Base-by-base conservation (phyloP, 2,329 filamentous ascomycete species). In the Amylocarpus encephaloides region DNA sequence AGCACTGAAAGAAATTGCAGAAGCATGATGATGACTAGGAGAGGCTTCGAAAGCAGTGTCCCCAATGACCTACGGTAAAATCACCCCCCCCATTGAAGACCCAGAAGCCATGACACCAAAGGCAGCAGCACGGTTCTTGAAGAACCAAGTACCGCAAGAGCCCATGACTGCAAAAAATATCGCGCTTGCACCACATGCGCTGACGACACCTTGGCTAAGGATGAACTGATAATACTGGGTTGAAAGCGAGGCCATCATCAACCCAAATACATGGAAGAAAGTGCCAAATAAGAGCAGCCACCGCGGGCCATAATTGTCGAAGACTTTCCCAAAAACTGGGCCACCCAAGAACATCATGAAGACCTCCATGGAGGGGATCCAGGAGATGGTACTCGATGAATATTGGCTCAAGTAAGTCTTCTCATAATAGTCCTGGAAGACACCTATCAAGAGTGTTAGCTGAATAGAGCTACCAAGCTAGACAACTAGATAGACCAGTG, bases 211-310 rank as follows among this genome's bases (percentile, higher is more conserved):
- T 56, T 78, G 73, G 0, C 71, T 66, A 2, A 76, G 65, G 32
- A 79, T 63, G 55, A 78, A 73, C 34, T 79, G 76, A 54, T 74
- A 80, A 60, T 78, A 79, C 43, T 76, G 57, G 0, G 68, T 74
- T 43, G 70, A 80, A 51, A 85, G 64, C n/a, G 71, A 76, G 0
- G 77, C 71, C 78, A 83, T 82, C 75, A 84, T 81, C 6, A 85
- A 59, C 1, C 77, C 76, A 49, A 84, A 76, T 6, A 84, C 73
- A 46, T 81, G 76, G 19, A 80, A 62, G 44, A 82, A 64, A 0
- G 70, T 74, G 15, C 80, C 79, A 10, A 63, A 61, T 1, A 79
- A 34, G 1, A 83, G 62, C 1, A 86, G 65, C 36, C 68, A 73
- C 16, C 75, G 73, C 0, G 83, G 80, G 0, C 60, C 84, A 50